Evolutionary conservation across 2,329 filamentous ascomycete genomes (phyloP).

Genomic region (Stagonosporopsis tanaceti): DNA sequence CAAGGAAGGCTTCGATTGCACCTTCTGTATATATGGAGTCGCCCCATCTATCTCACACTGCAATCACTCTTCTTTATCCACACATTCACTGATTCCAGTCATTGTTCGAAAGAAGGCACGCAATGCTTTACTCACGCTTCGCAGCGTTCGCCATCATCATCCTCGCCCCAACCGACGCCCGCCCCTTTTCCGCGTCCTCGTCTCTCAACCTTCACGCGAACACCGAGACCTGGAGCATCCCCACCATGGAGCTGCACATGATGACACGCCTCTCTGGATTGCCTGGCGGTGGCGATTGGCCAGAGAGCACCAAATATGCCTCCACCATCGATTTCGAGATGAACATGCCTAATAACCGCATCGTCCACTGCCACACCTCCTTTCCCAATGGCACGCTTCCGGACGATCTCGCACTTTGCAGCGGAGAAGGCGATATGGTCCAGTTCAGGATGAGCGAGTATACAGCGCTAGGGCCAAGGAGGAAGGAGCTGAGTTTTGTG

Average conservation of each 20-base stretch:
- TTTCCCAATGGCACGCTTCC: constrained; percentile 28
- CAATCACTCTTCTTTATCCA: not conserved
- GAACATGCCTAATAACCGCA: constrained; percentile 17
- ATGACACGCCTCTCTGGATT: constrained; percentile 35
- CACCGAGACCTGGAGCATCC: constrained; percentile 30
- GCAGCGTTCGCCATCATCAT: not conserved
- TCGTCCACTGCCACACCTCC: constrained; percentile 16
- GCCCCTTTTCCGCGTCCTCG: not conserved
- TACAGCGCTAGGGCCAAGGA: not conserved
- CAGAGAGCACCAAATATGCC: constrained; percentile 26
- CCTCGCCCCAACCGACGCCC: constrained; percentile 1
- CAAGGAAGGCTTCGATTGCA: not conserved
- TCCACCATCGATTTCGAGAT: constrained; percentile 36
- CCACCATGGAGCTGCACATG: constrained; percentile 37
- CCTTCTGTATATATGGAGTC: not conserved
- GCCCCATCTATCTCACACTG: not conserved
- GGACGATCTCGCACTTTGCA: not conserved
- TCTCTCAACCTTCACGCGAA: not conserved
- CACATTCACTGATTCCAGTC: not conserved
- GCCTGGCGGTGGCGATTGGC: constrained; percentile 32
- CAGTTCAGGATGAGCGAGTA: constrained; percentile 18
- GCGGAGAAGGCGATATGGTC: not conserved
- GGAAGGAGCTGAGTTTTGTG: constrained; percentile 9
- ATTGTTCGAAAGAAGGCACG: not conserved
- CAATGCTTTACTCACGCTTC: constrained; percentile 1